Evolutionary conservation across 495 filamentous ascomycete species (phyloP).

Genomic region (Hypoxylon perforatum): DNA sequence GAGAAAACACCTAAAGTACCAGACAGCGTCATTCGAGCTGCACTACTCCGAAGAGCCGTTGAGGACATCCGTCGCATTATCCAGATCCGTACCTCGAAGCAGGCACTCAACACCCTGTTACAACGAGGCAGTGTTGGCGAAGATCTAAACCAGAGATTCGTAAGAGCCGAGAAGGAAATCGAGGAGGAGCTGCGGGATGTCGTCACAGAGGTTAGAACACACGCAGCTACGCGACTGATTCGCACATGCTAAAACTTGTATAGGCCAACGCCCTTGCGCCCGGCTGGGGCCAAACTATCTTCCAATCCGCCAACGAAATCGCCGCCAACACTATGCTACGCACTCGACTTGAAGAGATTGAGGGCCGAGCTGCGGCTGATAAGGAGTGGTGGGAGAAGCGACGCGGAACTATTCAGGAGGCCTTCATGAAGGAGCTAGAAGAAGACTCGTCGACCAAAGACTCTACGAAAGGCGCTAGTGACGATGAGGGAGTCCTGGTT

Average conservation of each 20-base stretch:
- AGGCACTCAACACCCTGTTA: slow-evolving; percentile 80
- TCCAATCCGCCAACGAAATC: slow-evolving; percentile 91
- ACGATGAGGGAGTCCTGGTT: slow-evolving; percentile 89
- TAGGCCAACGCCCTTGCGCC: slow-evolving; percentile 87
- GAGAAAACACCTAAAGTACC: slow-evolving; percentile 81
- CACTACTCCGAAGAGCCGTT: slow-evolving; percentile 86
- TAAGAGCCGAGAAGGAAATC: slow-evolving; percentile 94
- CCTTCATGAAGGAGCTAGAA: slow-evolving; percentile 88
- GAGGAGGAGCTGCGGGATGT: slow-evolving; percentile 95
- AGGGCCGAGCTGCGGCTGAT: slow-evolving; percentile 74
- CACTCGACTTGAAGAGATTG: slow-evolving; percentile 80
- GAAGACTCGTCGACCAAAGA: slow-evolving; percentile 52
- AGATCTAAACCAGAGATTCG: slow-evolving; percentile 93
- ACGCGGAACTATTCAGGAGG: slow-evolving; percentile 71
- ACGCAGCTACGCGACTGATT: neutral
- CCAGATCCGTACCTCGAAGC: slow-evolving; percentile 84
- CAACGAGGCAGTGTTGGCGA: slow-evolving; percentile 94
- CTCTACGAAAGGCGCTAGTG: slow-evolving; percentile 62
- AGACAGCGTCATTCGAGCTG: slow-evolving; percentile 86
- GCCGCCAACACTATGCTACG: slow-evolving; percentile 79
- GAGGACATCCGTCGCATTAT: slow-evolving; percentile 94
- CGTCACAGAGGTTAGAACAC: slow-evolving; percentile 77
- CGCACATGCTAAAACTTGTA: slow-evolving; percentile 10
- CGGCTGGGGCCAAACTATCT: slow-evolving; percentile 92
- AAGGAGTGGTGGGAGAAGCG: slow-evolving; percentile 94